Percentiles rank a stretch among this genome's conserved stretches.
Evolutionary conservation across 352 stramenopile species (phyloP).

Genomic region (Pythium monospermum): DNA sequence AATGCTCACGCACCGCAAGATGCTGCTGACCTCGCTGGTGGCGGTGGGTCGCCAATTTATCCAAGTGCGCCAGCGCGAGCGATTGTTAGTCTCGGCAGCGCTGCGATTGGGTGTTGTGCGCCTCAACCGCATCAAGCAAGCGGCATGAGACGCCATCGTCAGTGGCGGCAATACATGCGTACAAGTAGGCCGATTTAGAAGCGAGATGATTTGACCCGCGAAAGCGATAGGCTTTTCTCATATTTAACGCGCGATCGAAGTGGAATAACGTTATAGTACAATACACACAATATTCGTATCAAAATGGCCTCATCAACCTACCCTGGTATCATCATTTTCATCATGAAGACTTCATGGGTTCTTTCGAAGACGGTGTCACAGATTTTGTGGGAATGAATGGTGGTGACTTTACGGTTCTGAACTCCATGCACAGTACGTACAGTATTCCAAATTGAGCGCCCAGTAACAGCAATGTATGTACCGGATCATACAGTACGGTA

Average conservation of each 20-base stretch:
- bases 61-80: slow-evolving; percentile 19
- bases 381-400: too few species aligned
- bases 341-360: neutral
- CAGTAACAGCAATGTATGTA: too few species aligned
- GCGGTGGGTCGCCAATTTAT: slow-evolving; percentile 19
- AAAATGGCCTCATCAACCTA: neutral
- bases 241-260: slow-evolving; percentile 8
- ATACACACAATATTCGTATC: slow-evolving; percentile 1
- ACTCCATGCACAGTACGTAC: too few species aligned
- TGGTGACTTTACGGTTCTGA: too few species aligned
- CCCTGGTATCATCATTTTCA: too few species aligned
- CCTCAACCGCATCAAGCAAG: slow-evolving; percentile 18
- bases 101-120: slow-evolving; percentile 18
- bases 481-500: too few species aligned
- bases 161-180: neutral
- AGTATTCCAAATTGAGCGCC: too few species aligned
- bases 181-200: too few species aligned
- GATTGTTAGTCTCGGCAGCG: slow-evolving; percentile 11
- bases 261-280: neutral
- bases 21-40: slow-evolving; percentile 15
- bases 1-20: slow-evolving; percentile 18
- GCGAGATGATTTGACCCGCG: too few species aligned
- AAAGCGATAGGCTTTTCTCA: neutral
- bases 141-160: slow-evolving; percentile 3
- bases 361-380: too few species aligned